Percentiles rank a stretch among this genome's conserved stretches.
phyloP scores from a whole-genome alignment of 306 rosid genomes.

The Ochetophila trinervis region DNA sequence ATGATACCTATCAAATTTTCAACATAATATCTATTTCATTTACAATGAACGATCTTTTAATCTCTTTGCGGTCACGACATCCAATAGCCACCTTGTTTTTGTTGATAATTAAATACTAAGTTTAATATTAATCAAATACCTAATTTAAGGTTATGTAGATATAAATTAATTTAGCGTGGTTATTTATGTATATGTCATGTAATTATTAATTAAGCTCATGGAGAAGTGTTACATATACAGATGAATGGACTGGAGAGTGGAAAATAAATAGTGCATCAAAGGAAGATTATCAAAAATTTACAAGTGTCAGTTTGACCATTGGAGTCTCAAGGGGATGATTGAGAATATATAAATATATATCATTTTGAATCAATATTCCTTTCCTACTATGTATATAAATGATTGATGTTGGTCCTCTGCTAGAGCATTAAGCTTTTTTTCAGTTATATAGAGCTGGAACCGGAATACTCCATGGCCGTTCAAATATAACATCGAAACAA shows the following conservation, averaged over 20 bases:
- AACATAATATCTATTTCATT: constrained; percentile 42
- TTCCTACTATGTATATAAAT: background rate
- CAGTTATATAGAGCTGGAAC: too few species aligned
- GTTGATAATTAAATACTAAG: constrained; percentile 35
- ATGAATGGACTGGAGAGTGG: constrained; percentile 61
- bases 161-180: too few species aligned
- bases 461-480: too few species aligned
- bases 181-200: too few species aligned
- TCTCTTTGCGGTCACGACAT: constrained; percentile 29
- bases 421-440: too few species aligned
- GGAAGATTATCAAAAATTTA: constrained; percentile 35
- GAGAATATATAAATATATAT: constrained; percentile 32
- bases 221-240: background rate
- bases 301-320: constrained; percentile 34
- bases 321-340: constrained; percentile 59
- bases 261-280: constrained; percentile 29
- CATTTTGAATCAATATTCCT: background rate
- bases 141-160: too few species aligned
- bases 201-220: too few species aligned
- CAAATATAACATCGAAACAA: too few species aligned
- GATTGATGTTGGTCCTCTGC: too few species aligned
- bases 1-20: too few species aligned
- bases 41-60: constrained; percentile 40
- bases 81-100: constrained; percentile 53
- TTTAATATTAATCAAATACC: background rate